Conservation (phyloP, 805 yeast species). For the Metschnikowia gelsemii region DNA sequence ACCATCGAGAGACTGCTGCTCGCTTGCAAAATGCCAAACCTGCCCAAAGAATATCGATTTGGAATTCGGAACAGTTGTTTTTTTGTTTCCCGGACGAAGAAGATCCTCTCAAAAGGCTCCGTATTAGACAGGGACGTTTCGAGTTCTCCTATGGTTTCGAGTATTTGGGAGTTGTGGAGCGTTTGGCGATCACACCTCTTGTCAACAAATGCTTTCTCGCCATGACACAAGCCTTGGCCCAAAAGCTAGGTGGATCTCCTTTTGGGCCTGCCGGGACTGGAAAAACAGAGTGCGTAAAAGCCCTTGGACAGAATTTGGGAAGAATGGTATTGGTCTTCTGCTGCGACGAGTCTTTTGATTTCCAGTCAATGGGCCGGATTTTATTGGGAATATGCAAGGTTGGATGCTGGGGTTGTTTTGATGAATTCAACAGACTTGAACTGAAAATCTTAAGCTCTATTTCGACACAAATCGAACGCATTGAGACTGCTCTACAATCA, state of each 20-base stretch:
- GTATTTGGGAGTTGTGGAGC: constrained; percentile 71
- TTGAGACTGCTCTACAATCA: constrained; percentile 53
- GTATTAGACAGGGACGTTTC: constrained; percentile 53
- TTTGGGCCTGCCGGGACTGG: constrained; percentile 99
- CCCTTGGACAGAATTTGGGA: constrained; percentile 78
- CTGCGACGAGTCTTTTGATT: constrained; percentile 89
- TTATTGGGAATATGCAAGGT: constrained; percentile 75
- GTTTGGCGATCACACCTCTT: constrained; percentile 75
- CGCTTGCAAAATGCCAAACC: constrained; percentile 15
- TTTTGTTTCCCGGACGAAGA: constrained; percentile 28
- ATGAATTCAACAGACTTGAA: constrained; percentile 84
- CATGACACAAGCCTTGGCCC: constrained; percentile 72
- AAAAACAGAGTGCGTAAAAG: constrained; percentile 87
- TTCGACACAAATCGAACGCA: constrained; percentile 72
- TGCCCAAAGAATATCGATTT: constrained; percentile 28
- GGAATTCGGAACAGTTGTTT: constrained; percentile 57
- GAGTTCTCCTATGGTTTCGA: constrained; percentile 71
- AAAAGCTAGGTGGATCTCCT: constrained; percentile 82
- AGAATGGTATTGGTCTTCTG: constrained; percentile 80
- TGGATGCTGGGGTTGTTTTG: constrained; percentile 96
- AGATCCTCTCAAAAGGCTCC: constrained; percentile 36
- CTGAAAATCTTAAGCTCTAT: constrained; percentile 76
- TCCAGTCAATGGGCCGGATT: constrained; percentile 72
- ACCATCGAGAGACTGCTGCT: constrained; percentile 47
- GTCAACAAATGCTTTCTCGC: constrained; percentile 62